Conservation (phyloP, 306 rosid species). For the Casuarina equisetifolia region DNA sequence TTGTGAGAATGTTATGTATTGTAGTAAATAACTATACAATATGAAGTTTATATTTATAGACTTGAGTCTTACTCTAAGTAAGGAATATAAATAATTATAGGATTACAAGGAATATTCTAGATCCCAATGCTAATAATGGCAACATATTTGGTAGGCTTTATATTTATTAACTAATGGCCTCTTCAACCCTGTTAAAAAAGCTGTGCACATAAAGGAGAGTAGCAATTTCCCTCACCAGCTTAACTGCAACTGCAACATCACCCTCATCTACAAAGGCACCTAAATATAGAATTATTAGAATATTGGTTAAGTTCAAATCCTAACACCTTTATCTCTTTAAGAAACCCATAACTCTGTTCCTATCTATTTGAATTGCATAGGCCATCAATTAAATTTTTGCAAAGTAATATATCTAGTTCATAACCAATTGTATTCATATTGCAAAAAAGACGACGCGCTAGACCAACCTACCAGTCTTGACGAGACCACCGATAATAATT, state of each 20-base stretch:
- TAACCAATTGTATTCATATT: slow-evolving; percentile 53
- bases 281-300: slow-evolving; percentile 72
- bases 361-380: slow-evolving; percentile 66
- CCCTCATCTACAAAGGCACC: slow-evolving; percentile 66
- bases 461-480: slow-evolving; percentile 47
- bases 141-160: no score
- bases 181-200: slow-evolving; percentile 67
- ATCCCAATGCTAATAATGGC: no score
- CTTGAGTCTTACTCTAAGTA: no score
- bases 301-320: slow-evolving; percentile 69
- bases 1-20: no score
- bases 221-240: slow-evolving; percentile 54
- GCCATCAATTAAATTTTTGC: slow-evolving; percentile 60
- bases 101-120: no score
- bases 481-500: slow-evolving; percentile 64
- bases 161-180: slow-evolving; percentile 36
- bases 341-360: slow-evolving; percentile 63
- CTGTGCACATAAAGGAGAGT: slow-evolving; percentile 26
- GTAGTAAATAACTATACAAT: no score
- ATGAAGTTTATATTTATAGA: no score
- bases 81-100: no score
- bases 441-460: slow-evolving; percentile 54
- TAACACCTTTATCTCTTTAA: slow-evolving; percentile 61
- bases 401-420: slow-evolving; percentile 45
- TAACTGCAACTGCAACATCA: slow-evolving; percentile 55